A percentile compares a stretch with the other conserved stretches of the same genome.
Evolutionary conservation across 2,329 filamentous ascomycete species (phyloP).

Genomic region (Penicillium occitanis): DNA sequence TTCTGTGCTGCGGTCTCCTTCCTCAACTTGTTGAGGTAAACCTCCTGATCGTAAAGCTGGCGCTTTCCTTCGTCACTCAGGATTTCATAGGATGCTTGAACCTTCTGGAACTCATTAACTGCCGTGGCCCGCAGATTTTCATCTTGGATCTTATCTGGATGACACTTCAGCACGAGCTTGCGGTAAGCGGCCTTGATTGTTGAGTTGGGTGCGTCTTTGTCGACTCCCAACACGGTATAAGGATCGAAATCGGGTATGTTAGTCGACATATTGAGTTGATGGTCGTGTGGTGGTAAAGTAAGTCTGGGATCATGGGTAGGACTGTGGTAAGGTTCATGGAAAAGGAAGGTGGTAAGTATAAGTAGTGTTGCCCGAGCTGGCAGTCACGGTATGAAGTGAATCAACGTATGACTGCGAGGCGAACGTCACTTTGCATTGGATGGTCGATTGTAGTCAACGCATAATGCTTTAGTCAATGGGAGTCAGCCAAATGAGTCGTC

Average conservation of each 20-base stretch:
- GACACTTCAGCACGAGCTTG: conserved; percentile 82
- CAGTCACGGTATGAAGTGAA: conserved; percentile 10
- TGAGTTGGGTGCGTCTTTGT: conserved; percentile 66
- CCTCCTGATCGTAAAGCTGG: conserved; percentile 73
- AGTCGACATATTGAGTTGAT: conserved; percentile 27
- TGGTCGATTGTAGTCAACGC: conserved; percentile 10
- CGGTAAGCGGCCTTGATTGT: conserved; percentile 78
- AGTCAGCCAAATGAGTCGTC: neutral
- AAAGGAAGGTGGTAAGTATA: neutral
- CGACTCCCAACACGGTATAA: conserved; percentile 72
- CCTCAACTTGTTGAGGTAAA: conserved; percentile 65
- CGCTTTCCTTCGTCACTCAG: conserved; percentile 75
- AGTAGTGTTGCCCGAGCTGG: neutral
- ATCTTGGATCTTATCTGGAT: conserved; percentile 88
- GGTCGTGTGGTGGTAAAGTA: conserved; percentile 6
- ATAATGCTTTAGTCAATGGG: conserved; percentile 13
- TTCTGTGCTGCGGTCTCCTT: conserved; percentile 53
- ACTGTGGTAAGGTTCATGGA: neutral
- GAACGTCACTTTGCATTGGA: conserved; percentile 8
- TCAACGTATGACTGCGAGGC: conserved; percentile 12
- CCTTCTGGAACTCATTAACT: conserved; percentile 83
- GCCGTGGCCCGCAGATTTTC: conserved; percentile 73
- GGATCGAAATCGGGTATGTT: conserved; percentile 61
- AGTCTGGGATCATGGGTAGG: conserved; percentile 14
- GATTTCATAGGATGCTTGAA: conserved; percentile 90